These are phyloP conservation scores for Mimosa pudica DNA, from an alignment of 306 rosid species.

Conservation along the genomic window DNA sequence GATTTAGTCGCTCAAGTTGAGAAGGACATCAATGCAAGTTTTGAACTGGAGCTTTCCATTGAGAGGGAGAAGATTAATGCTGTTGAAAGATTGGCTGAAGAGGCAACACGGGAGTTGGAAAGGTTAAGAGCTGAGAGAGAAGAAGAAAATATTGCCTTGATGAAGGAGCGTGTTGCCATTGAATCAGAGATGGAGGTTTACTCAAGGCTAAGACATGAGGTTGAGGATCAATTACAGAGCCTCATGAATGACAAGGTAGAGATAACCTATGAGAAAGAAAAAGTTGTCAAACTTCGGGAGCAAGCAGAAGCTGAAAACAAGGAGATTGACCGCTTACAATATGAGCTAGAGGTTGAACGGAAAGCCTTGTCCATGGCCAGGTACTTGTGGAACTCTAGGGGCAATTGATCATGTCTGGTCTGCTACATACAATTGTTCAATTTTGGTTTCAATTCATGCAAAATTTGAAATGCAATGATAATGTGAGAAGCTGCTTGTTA, in stretches of 20 bases:
- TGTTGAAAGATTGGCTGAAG: slow-evolving; percentile 90
- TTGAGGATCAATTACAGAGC: slow-evolving; percentile 81
- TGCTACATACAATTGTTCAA: slow-evolving; percentile 20
- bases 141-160: slow-evolving; percentile 58
- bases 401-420: slow-evolving; percentile 28
- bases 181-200: slow-evolving; percentile 93
- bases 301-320: slow-evolving; percentile 84
- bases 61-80: slow-evolving; percentile 87
- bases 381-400: slow-evolving; percentile 41
- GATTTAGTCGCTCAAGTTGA: slow-evolving; percentile 96
- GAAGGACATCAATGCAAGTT: slow-evolving; percentile 81
- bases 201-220: slow-evolving; percentile 75
- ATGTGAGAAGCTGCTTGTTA: background rate
- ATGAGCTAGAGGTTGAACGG: slow-evolving; percentile 95
- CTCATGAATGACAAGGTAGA: slow-evolving; percentile 78
- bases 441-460: slow-evolving; percentile 11
- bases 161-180: slow-evolving; percentile 73
- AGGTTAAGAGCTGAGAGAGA: slow-evolving; percentile 74
- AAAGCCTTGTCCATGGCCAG: slow-evolving; percentile 99
- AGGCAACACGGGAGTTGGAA: slow-evolving; percentile 79
- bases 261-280: slow-evolving; percentile 82
- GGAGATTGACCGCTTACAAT: slow-evolving; percentile 79
- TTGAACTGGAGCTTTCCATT: slow-evolving; percentile 70
- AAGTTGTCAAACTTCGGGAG: slow-evolving; percentile 70
- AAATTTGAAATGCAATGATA: slow-evolving; percentile 21